Base-by-base conservation (phyloP, 139 green algal species). In the Chlamydomonas applanata region DNA sequence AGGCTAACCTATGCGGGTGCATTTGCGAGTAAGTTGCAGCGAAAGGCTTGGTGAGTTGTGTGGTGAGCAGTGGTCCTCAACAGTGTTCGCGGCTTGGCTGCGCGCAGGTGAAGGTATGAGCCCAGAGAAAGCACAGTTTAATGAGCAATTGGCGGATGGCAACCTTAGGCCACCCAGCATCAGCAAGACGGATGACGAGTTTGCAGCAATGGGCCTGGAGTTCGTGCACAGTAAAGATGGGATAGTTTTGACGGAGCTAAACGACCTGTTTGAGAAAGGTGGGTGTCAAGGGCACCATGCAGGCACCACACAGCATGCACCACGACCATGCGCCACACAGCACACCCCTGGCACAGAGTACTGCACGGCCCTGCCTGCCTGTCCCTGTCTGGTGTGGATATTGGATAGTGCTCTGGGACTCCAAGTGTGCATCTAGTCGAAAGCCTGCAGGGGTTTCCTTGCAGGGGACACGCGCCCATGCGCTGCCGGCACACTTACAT, bases 181-280 rank as follows among this genome's bases (percentile, higher is more conserved):
- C 36, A 85, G 79, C 53, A 93, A 91, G 78, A 69, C 72, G 20
- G 91, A 97, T 75, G 79, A 77, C 7, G 62, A 75, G 5, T 97
- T 95, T 49, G 16, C 71, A 17, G 68, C 72, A 25, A 69, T 86
- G 30, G 89, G 89, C 29, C 45, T 96, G 11, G 85, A 95, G 56
- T 97, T 97, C 74, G 80, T 95, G 32, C 84, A 87, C 52, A 81
- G 71, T 0, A 45, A 63, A 19, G 75, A 91, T 19, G 89, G 79
- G 65, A 79, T 97, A 17, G 72, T 85, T 33, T 22, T 96, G 0
- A 83, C 80, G 0, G 91, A 97, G 72, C 77, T 97, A 4, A 96
- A 96, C 73, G 82, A 92, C 56, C 75, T 97, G n/a, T 97, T 97
- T 83, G 76, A 88, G 30, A 89, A 89, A 11, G 85, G 91, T 94